These are phyloP conservation scores for Takakia lepidozioides DNA, from an alignment of 225 moss, liverwort and hornwort species.

Conservation along the genomic window DNA sequence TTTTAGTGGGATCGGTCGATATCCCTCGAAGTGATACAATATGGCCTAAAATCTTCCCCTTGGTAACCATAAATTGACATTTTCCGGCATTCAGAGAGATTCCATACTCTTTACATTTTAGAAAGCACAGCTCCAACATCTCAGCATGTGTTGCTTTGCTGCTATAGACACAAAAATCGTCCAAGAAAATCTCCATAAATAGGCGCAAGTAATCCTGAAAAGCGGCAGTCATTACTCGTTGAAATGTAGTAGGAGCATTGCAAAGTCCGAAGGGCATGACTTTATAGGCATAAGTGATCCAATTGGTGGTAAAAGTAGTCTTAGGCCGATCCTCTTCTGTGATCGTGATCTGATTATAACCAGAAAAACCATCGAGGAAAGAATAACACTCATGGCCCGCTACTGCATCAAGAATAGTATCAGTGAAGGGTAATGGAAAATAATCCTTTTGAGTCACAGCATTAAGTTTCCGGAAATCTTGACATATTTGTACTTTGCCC, in stretches of 20 bases:
- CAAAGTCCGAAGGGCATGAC: too few relatives aligned
- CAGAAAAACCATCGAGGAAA: not conserved
- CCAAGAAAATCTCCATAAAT: conserved; percentile 9
- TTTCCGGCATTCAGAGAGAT: conserved; percentile 1
- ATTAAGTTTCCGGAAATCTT: too few relatives aligned
- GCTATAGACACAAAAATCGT: conserved; percentile 6
- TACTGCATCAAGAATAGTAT: not conserved
- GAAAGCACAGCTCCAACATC: not conserved
- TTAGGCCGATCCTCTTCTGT: too few relatives aligned
- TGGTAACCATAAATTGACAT: conserved; percentile 1
- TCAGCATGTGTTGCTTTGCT: not conserved
- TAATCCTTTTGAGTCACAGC: not conserved
- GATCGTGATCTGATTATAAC: not conserved
- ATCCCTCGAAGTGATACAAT: not conserved
- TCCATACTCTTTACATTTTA: not conserved
- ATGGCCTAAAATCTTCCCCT: not conserved
- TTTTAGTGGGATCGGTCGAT: not conserved
- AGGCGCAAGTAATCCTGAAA: not conserved
- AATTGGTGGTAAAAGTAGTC: not conserved
- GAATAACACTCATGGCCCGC: conserved; percentile 1
- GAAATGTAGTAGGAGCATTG: not conserved
- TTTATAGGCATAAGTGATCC: too few relatives aligned
- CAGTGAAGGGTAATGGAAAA: not conserved
- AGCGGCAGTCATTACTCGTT: not conserved
- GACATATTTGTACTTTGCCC: not conserved